phyloP scores from a whole-genome alignment of 1,284 basidiomycete genomes.

The Pyrrhoderma noxium region DNA sequence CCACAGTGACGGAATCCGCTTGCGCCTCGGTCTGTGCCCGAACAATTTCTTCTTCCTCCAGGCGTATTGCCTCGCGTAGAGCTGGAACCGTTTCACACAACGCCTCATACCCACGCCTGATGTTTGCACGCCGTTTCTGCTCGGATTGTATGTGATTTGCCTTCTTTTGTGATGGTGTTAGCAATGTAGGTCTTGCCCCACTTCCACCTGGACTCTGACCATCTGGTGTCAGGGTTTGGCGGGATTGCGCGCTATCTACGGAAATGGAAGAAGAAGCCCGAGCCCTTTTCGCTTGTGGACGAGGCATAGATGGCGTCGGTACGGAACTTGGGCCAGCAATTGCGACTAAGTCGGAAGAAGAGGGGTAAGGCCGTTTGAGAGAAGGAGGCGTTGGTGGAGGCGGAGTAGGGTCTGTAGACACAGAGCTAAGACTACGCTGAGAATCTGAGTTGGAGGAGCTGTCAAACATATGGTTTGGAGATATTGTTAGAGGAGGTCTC shows the following conservation, averaged over 20 bases:
- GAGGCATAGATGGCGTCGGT: slow-evolving; percentile 5
- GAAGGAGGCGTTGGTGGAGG: slow-evolving; percentile 17
- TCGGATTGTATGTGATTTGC: slow-evolving; percentile 89
- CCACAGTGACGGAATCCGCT: slow-evolving; percentile 16
- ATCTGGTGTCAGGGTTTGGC: slow-evolving; percentile 5
- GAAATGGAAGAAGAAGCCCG: slow-evolving; percentile 17
- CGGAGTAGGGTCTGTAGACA: slow-evolving; percentile 13
- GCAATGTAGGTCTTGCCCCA: slow-evolving; percentile 33
- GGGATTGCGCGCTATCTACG: too few species aligned
- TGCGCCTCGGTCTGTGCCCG: slow-evolving; percentile 20
- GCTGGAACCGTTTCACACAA: slow-evolving; percentile 77
- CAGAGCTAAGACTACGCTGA: slow-evolving; percentile 13
- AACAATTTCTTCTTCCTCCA: slow-evolving; percentile 47
- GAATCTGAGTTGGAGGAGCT: slow-evolving; percentile 11
- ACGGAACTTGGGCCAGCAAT: slow-evolving; percentile 5
- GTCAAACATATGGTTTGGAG: slow-evolving; percentile 13
- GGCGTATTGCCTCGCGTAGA: slow-evolving; percentile 65
- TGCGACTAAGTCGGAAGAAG: slow-evolving; percentile 3
- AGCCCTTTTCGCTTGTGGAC: slow-evolving; percentile 4
- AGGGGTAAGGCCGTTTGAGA: slow-evolving; percentile 21
- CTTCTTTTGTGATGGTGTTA: slow-evolving; percentile 81
- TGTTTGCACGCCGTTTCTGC: slow-evolving; percentile 89
- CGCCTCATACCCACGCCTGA: slow-evolving; percentile 80
- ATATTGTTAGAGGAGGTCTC: slow-evolving; percentile 7
- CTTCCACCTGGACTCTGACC: slow-evolving; percentile 14